Percentiles rank a stretch among this genome's conserved stretches.
Conservation (phyloP, 257 asterid species). For the Nicotiana undulata region DNA sequence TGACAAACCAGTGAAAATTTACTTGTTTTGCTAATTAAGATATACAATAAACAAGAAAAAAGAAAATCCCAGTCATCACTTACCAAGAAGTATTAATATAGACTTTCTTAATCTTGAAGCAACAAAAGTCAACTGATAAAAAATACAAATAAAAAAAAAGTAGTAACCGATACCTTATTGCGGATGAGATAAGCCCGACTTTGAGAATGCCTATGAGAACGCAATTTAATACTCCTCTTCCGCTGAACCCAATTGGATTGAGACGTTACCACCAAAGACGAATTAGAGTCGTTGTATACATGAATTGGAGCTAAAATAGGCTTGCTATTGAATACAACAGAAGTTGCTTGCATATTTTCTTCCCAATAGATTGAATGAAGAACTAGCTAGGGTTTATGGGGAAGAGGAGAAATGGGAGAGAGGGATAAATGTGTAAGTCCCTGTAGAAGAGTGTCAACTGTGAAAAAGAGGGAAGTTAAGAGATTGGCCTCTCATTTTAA, state of each 20-base stretch:
- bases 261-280: conserved; percentile 17
- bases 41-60: background rate
- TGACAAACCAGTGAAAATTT: too few species aligned
- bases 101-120: background rate
- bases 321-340: conserved; percentile 44
- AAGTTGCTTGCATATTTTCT: conserved; percentile 58
- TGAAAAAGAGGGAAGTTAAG: background rate
- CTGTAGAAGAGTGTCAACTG: background rate
- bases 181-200: conserved; percentile 29
- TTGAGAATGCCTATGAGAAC: conserved; percentile 27
- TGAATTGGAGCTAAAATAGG: conserved; percentile 53
- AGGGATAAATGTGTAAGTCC: background rate
- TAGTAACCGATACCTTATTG: conserved; percentile 35
- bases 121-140: background rate
- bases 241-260: conserved; percentile 30
- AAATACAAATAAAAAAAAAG: background rate
- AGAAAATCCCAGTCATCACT: background rate
- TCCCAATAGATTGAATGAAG: conserved; percentile 4
- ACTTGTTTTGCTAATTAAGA: too few species aligned
- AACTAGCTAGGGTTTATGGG: conserved; percentile 20
- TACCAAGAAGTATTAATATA: background rate
- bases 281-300: conserved; percentile 5
- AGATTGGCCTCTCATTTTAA: background rate
- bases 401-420: background rate
- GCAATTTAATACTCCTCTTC: conserved; percentile 30